Evolutionary conservation across 2,329 filamentous ascomycete genomes (phyloP).

Genomic region (Pseudogymnoascus sp.): DNA sequence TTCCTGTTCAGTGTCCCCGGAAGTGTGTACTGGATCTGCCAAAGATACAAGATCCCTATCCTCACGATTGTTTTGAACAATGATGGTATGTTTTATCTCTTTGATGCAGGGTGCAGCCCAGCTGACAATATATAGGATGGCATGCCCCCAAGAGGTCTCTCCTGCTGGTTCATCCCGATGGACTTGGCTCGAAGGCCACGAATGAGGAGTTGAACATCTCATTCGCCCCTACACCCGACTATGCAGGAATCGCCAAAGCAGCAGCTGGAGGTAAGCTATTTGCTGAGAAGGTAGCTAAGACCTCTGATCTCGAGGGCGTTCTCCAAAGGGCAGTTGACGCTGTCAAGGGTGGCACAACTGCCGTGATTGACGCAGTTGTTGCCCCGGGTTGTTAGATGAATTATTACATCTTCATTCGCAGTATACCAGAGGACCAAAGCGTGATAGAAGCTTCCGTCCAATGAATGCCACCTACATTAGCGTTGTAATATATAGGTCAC

Average conservation of each 20-base stretch:
- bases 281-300: constrained; percentile 51
- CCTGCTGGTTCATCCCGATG: constrained; percentile 58
- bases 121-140: constrained; percentile 41
- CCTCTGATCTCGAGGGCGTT: constrained; percentile 45
- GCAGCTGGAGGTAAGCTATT: constrained; percentile 55
- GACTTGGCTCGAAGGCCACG: constrained; percentile 51
- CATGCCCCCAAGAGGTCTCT: constrained; percentile 57
- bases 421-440: neutral
- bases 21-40: constrained; percentile 61
- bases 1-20: constrained; percentile 60
- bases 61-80: constrained; percentile 64
- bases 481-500: neutral
- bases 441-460: neutral
- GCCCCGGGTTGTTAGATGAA: constrained; percentile 22
- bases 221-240: constrained; percentile 56
- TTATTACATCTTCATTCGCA: neutral
- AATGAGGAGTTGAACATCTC: constrained; percentile 61
- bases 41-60: constrained; percentile 58
- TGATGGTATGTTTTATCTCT: constrained; percentile 35
- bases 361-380: constrained; percentile 47
- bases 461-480: neutral
- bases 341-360: constrained; percentile 49
- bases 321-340: constrained; percentile 52
- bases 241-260: constrained; percentile 60
- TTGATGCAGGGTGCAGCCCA: neutral